Evolutionary conservation across 2,329 filamentous ascomycete genomes (phyloP), one percentile per base, ranked within the genome.

Genomic region (Pseudogymnoascus sp.): DNA sequence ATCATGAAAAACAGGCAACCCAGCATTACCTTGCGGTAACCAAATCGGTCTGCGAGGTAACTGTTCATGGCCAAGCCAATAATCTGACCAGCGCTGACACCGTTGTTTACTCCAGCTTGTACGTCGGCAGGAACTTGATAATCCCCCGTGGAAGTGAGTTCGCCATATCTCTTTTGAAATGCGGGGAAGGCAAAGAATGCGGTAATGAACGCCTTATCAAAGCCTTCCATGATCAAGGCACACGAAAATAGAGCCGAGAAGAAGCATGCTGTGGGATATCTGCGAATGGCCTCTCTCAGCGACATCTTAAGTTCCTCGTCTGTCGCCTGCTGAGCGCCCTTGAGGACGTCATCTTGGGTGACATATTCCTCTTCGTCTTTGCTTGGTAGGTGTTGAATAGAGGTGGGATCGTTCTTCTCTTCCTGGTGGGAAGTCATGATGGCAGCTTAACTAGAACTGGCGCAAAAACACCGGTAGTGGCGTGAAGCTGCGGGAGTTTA

Each of bases 221-320:
- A 75, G 15, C 73, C 73, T 63, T 74, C 73, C 73, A 75, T 75
- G 38, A 75, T 66, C 21, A 75, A 71, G 2, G 71, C 68, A 36
- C 68, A 66, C 7, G 73, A 75, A 17, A 75, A 67, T 29, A 72
- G 38, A 21, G 74, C 63, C 4, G 72, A 73, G 68, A 72, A 75
- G 4, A 65, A 61, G 4, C 74, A 58, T 3, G 68, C 68, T 58
- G 66, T 68, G 2, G 68, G 68, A 27, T 70, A 69, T 13, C 63
- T 63, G 13, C 31, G 66, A 61, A 71, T 51, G 12, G 68, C 66
- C 38, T 68, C 67, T 6, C 36, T 27, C 12, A 69, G 59, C 17
- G 63, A 44, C 66, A 68, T 66, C 25, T 31, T 61, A 58, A 67
- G 66, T 64, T 71, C 65, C 12, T 61, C 55, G 59, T 61, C 39